Percentiles rank a stretch among this genome's conserved stretches.
Evolutionary conservation across 2,329 filamentous ascomycete genomes (phyloP).

Genomic region (Intubia oerlemansii): DNA sequence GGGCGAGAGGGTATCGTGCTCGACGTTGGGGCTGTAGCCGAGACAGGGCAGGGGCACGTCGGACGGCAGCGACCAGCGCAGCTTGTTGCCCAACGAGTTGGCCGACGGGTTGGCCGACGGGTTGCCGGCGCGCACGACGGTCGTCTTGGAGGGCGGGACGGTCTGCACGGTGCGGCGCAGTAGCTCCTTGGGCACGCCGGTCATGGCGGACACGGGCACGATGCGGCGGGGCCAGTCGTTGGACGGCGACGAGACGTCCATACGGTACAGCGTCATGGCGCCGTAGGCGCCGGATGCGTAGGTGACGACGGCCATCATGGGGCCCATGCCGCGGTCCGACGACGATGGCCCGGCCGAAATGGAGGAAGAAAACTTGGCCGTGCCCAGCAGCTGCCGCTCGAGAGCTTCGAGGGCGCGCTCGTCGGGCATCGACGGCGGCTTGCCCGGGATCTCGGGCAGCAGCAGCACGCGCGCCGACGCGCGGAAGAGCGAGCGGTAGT

Average conservation of each 20-base stretch:
- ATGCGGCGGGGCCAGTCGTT: slow-evolving; percentile 7
- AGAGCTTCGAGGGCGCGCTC: slow-evolving; percentile 6
- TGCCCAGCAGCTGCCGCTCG: slow-evolving; percentile 8
- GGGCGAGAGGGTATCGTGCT: slow-evolving; percentile 2
- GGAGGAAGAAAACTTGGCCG: slow-evolving; percentile 5
- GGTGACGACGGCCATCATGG: slow-evolving; percentile 8
- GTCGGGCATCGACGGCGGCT: slow-evolving; percentile 4
- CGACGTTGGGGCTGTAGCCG: slow-evolving; percentile 6
- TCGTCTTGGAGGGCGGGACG: slow-evolving; percentile 7
- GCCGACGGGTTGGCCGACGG: background rate
- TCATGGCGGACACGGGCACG: slow-evolving; percentile 7
- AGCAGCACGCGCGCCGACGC: slow-evolving; percentile 7
- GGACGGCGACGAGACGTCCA: slow-evolving; percentile 4
- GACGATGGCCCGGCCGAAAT: background rate
- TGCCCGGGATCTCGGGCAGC: slow-evolving; percentile 3
- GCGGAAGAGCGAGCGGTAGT: slow-evolving; percentile 9
- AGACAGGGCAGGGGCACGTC: slow-evolving; percentile 4
- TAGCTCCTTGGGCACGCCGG: slow-evolving; percentile 8
- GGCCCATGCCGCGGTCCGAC: background rate
- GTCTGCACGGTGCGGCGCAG: slow-evolving; percentile 6
- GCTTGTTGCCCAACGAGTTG: background rate
- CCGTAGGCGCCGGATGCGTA: slow-evolving; percentile 6
- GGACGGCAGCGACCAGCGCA: slow-evolving; percentile 6
- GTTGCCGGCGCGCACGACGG: slow-evolving; percentile 3
- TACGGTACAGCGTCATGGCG: slow-evolving; percentile 7